These are phyloP conservation scores for Kodamaea sagamina DNA, from an alignment of 805 yeast species.

Conservation along the genomic window DNA sequence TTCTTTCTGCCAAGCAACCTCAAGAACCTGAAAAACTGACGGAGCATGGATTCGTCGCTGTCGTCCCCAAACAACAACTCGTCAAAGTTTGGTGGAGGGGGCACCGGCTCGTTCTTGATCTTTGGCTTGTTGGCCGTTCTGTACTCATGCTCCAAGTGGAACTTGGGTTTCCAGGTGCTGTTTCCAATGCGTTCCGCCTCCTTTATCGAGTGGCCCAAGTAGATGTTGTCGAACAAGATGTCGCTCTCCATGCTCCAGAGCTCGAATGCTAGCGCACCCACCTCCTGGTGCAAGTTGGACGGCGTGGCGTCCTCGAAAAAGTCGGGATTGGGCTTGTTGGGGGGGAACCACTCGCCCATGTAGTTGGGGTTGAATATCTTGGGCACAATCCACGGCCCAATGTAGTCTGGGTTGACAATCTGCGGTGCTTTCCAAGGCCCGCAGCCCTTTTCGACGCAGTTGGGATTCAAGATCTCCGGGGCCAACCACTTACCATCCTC, in stretches of 20 bases:
- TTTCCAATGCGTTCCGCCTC: conserved; percentile 89
- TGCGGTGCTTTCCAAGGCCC: conserved; percentile 77
- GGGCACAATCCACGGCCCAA: conserved; percentile 80
- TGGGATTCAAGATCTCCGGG: conserved; percentile 71
- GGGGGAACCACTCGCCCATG: conserved; percentile 78
- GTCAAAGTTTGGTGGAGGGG: conserved; percentile 46
- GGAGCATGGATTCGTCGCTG: conserved; percentile 14
- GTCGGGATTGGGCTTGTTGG: conserved; percentile 65
- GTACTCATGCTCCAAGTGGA: conserved; percentile 48
- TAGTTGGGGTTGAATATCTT: conserved; percentile 70
- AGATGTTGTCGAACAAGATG: conserved; percentile 78
- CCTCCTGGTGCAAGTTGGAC: conserved; percentile 54
- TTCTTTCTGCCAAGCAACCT: conserved; percentile 23
- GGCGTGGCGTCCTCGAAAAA: conserved; percentile 62
- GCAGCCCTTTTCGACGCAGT: conserved; percentile 67
- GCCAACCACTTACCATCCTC: conserved; percentile 87
- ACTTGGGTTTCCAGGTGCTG: conserved; percentile 61
- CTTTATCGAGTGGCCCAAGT: conserved; percentile 76
- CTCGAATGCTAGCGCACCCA: conserved; percentile 86
- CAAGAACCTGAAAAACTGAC: conserved; percentile 20
- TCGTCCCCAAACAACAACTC: conserved; percentile 30
- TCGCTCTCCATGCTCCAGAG: conserved; percentile 83
- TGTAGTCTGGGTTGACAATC: conserved; percentile 66
- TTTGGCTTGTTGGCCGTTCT: conserved; percentile 45
- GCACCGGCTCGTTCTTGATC: conserved; percentile 41